These are phyloP conservation scores for Lupinus albus DNA, from an alignment of 306 rosid genomes.

Conservation along the genomic window DNA sequence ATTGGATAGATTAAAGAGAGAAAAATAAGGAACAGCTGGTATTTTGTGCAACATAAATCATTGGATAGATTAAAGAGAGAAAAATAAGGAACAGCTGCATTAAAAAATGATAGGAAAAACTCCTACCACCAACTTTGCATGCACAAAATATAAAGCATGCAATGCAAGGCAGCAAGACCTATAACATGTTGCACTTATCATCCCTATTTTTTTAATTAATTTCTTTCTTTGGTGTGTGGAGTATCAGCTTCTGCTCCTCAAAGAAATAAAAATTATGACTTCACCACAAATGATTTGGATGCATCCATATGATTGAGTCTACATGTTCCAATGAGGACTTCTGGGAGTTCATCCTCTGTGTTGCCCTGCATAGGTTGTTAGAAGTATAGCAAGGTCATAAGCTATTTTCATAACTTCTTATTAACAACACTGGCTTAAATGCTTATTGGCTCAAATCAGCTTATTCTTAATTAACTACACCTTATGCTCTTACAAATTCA, in stretches of 20 bases:
- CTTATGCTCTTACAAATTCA: neutral
- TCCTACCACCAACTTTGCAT: neutral
- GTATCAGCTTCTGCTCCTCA: slow-evolving; percentile 28
- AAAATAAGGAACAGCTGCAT: slow-evolving; percentile 4
- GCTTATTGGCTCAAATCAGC: too few relatives aligned
- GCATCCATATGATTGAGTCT: slow-evolving; percentile 76
- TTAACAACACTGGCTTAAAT: too few relatives aligned
- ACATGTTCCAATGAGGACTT: slow-evolving; percentile 80
- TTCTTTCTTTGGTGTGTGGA: neutral
- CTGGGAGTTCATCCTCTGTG: slow-evolving; percentile 84
- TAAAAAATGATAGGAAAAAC: slow-evolving; percentile 13
- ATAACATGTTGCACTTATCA: slow-evolving; percentile 25
- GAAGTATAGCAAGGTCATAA: too few relatives aligned
- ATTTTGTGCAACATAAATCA: slow-evolving; percentile 24
- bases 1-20: neutral
- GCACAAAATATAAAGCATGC: slow-evolving; percentile 34
- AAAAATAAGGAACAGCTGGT: neutral
- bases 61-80: neutral
- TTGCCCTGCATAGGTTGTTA: slow-evolving; percentile 56
- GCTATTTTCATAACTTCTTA: too few relatives aligned
- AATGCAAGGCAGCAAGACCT: slow-evolving; percentile 23
- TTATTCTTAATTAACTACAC: too few relatives aligned
- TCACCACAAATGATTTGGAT: slow-evolving; percentile 57
- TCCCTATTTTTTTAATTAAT: neutral
- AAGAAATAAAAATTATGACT: slow-evolving; percentile 34